A percentile compares a stretch with the other conserved stretches of the same genome.
Evolutionary conservation across 768 basidiomycete species (phyloP).

Genomic region (Inosperma sp.): DNA sequence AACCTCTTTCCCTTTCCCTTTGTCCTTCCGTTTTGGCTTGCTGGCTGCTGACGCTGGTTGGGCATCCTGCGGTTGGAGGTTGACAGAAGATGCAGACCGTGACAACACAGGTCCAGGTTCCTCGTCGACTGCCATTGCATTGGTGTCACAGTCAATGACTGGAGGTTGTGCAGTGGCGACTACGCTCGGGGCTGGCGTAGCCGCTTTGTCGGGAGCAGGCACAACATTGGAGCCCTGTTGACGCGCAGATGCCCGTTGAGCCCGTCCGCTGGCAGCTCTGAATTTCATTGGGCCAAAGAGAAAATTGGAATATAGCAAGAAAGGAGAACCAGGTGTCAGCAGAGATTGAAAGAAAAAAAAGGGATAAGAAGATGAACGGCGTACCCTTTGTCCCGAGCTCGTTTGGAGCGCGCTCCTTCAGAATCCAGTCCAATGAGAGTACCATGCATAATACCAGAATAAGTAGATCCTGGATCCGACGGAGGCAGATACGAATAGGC

Average conservation of each 20-base stretch:
- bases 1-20: conserved; percentile 50
- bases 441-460: conserved; percentile 69
- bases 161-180: conserved; percentile 29
- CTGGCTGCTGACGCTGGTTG: conserved; percentile 23
- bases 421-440: conserved; percentile 60
- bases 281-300: conserved; percentile 20
- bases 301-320: conserved; percentile 14
- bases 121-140: conserved; percentile 52
- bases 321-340: conserved; percentile 18
- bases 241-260: conserved; percentile 70
- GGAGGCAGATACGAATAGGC: conserved; percentile 76
- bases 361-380: conserved; percentile 27
- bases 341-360: conserved; percentile 8
- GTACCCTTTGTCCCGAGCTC: conserved; percentile 72
- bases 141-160: conserved; percentile 48
- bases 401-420: conserved; percentile 67
- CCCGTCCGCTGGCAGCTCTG: conserved; percentile 59
- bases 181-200: conserved; percentile 32
- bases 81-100: conserved; percentile 56
- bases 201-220: conserved; percentile 23
- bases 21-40: conserved; percentile 44
- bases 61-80: conserved; percentile 32
- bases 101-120: conserved; percentile 56
- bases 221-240: conserved; percentile 38
- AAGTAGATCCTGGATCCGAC: conserved; percentile 85